phyloP scores from a whole-genome alignment of 2,329 filamentous ascomycete species.

The Macrophomina tecta region DNA sequence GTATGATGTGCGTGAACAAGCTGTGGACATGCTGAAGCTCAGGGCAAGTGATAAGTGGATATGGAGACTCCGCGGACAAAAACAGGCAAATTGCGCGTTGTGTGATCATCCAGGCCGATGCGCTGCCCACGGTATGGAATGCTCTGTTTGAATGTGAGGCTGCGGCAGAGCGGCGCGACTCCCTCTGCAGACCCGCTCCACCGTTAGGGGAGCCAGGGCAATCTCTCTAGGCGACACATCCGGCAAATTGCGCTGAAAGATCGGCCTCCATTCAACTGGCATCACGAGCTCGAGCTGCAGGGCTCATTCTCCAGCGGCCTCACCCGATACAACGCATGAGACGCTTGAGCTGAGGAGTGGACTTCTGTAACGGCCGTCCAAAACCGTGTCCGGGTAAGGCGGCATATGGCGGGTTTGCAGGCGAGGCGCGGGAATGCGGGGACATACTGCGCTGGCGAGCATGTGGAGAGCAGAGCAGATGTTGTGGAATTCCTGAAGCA shows the following conservation, averaged over 20 bases:
- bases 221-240: too few species aligned
- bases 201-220: too few species aligned
- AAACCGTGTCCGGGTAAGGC: not conserved
- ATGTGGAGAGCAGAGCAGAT: slow-evolving; percentile 10
- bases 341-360: not conserved
- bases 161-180: too few species aligned
- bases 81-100: slow-evolving; percentile 5
- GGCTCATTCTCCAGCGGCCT: too few species aligned
- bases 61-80: not conserved
- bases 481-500: not conserved
- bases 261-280: too few species aligned
- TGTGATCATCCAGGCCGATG: not conserved
- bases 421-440: not conserved
- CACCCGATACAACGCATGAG: too few species aligned
- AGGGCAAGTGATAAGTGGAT: slow-evolving; percentile 1
- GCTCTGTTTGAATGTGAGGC: too few species aligned
- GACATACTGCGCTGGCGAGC: not conserved
- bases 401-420: not conserved
- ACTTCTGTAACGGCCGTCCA: not conserved
- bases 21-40: not conserved
- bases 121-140: not conserved
- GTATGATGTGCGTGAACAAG: not conserved
- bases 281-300: too few species aligned
- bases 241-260: too few species aligned
- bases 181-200: too few species aligned